These are phyloP conservation scores for Claviceps pazoutovae DNA, from an alignment of 2,329 filamentous ascomycete genomes.

Conservation along the genomic window DNA sequence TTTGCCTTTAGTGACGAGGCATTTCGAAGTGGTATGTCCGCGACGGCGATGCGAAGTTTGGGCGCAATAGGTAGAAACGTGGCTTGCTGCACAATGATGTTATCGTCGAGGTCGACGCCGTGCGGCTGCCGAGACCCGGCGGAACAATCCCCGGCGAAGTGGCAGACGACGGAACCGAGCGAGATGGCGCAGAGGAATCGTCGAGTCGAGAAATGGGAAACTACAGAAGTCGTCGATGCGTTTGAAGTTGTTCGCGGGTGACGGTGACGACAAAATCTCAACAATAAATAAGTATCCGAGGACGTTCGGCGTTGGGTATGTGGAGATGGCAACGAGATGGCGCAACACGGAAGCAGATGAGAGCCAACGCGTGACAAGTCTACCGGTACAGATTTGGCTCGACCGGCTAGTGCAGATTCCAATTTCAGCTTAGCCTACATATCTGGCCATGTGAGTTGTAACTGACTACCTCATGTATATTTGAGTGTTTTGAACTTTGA, in stretches of 20 bases:
- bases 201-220: no score
- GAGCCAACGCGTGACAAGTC: neutral
- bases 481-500: neutral
- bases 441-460: neutral
- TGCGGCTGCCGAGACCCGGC: neutral
- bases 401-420: neutral
- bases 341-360: neutral
- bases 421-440: neutral
- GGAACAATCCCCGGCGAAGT: neutral
- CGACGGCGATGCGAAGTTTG: neutral
- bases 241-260: neutral
- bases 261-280: neutral
- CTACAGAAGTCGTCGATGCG: neutral
- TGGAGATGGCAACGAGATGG: neutral
- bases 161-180: neutral
- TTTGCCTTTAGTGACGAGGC: neutral
- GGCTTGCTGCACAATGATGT: neutral
- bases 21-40: neutral
- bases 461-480: neutral
- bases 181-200: neutral
- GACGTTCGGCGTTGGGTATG: neutral
- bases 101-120: neutral
- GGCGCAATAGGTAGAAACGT: neutral
- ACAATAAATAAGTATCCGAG: neutral
- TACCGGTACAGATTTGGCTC: neutral